Evolutionary conservation across 148 eudicot genomes (phyloP).

Genomic region (Nyssa sinensis): DNA sequence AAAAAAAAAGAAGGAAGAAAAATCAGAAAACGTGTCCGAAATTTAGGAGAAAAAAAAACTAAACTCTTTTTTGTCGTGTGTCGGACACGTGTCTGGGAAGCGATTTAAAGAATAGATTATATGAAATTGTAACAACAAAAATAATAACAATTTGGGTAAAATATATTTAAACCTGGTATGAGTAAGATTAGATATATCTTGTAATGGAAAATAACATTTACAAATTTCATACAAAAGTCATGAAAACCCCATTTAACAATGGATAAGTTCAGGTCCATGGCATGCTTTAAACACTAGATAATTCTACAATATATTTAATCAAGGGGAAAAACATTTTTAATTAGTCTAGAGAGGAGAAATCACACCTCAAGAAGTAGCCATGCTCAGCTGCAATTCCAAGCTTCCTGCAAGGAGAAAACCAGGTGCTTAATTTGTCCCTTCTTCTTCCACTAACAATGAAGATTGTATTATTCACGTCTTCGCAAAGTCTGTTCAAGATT

Average conservation of each 20-base stretch:
- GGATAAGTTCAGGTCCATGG: not conserved
- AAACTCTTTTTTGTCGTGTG: too few relatives aligned
- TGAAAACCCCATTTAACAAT: not conserved
- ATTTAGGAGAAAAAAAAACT: too few relatives aligned
- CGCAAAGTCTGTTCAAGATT: constrained; percentile 37
- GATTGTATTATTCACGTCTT: constrained; percentile 32
- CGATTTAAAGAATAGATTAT: not conserved
- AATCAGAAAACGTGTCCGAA: too few relatives aligned
- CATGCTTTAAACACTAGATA: not conserved
- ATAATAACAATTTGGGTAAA: not conserved
- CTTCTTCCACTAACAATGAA: constrained; percentile 49
- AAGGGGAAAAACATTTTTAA: too few relatives aligned
- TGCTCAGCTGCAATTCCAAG: constrained; percentile 53
- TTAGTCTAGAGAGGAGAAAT: not conserved
- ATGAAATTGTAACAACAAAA: not conserved
- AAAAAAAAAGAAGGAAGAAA: too few relatives aligned
- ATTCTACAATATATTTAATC: not conserved
- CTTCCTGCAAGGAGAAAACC: constrained; percentile 35
- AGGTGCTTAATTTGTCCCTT: constrained; percentile 34
- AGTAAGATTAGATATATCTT: not conserved
- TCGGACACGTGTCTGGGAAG: too few relatives aligned
- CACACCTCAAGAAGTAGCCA: constrained; percentile 43
- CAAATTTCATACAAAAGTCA: not conserved
- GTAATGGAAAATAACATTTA: not conserved
- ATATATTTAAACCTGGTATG: not conserved